A percentile compares a stretch with the other conserved stretches of the same genome.
These are phyloP conservation scores for Stachybotrys chlorohalonatus DNA, from an alignment of 2,329 filamentous ascomycete species.

Conservation along the genomic window DNA sequence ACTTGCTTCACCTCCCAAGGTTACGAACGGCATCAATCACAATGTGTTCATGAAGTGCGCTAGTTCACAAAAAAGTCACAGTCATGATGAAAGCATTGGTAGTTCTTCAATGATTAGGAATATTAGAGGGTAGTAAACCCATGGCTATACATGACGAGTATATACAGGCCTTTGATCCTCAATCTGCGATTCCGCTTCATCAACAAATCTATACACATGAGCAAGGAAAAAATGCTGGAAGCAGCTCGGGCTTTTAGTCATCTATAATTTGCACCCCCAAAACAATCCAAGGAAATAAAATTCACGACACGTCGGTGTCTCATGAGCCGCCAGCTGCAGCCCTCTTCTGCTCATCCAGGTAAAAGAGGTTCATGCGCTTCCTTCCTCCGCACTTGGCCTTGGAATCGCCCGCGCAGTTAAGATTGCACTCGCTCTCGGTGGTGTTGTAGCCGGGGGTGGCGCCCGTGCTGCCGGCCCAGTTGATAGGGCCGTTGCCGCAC, in stretches of 20 bases:
- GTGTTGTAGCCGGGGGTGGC: background rate
- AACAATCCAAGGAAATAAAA: too few relatives aligned
- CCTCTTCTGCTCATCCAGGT: background rate
- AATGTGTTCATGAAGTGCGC: too few relatives aligned
- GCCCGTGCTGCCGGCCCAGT: conserved; percentile 1
- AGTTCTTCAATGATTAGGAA: background rate
- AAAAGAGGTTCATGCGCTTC: background rate
- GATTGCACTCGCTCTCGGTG: background rate
- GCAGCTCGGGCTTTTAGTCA: background rate
- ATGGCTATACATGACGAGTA: background rate
- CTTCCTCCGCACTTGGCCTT: conserved; percentile 1
- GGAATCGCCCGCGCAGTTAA: background rate
- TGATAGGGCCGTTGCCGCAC: background rate
- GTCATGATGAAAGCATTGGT: too few relatives aligned
- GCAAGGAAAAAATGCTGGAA: background rate
- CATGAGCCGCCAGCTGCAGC: background rate
- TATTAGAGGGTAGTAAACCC: background rate
- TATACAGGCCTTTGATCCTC: background rate
- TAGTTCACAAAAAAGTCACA: too few relatives aligned
- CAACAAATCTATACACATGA: background rate
- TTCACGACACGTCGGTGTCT: too few relatives aligned
- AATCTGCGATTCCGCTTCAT: background rate
- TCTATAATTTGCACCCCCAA: background rate
- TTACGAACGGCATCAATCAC: too few relatives aligned
- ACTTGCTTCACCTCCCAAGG: too few relatives aligned